A percentile compares a stretch with the other conserved stretches of the same genome.
Evolutionary conservation across 2,329 filamentous ascomycete genomes (phyloP).

Genomic region (Hypoxylon sp.): DNA sequence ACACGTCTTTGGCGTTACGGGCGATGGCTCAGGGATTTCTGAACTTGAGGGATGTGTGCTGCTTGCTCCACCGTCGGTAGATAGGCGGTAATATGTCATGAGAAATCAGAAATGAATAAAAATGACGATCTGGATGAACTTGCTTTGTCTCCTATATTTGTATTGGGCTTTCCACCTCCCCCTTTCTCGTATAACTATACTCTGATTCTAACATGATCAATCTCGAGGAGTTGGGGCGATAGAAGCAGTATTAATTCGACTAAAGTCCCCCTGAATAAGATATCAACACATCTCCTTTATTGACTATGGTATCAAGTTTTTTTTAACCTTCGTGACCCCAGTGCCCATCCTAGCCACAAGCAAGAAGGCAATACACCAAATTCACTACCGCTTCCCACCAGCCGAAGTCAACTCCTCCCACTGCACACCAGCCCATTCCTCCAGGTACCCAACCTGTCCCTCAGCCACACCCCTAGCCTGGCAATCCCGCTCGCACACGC

Average conservation of each 20-base stretch:
- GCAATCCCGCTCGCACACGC: slow-evolving; percentile 87
- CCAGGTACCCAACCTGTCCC: slow-evolving; percentile 81
- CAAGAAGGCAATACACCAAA: background rate
- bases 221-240: too few species aligned
- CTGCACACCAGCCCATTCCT: slow-evolving; percentile 98
- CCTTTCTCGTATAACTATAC: background rate
- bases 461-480: slow-evolving; percentile 69
- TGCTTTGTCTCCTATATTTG: background rate
- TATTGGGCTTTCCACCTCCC: background rate
- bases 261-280: too few species aligned
- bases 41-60: slow-evolving; percentile 28
- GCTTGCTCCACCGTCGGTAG: slow-evolving; percentile 35
- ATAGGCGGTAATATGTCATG: slow-evolving; percentile 31
- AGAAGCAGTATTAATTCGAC: too few species aligned
- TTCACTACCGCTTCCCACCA: slow-evolving; percentile 21
- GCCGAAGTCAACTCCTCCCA: slow-evolving; percentile 81
- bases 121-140: slow-evolving; percentile 40
- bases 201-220: background rate
- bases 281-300: background rate
- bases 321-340: background rate
- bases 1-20: slow-evolving; percentile 44
- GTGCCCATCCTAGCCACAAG: background rate
- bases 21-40: slow-evolving; percentile 38
- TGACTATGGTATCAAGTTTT: background rate
- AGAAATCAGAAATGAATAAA: slow-evolving; percentile 47